These are phyloP conservation scores for Xylariaceae sp. DNA, from an alignment of 2,329 filamentous ascomycete genomes.

Conservation along the genomic window DNA sequence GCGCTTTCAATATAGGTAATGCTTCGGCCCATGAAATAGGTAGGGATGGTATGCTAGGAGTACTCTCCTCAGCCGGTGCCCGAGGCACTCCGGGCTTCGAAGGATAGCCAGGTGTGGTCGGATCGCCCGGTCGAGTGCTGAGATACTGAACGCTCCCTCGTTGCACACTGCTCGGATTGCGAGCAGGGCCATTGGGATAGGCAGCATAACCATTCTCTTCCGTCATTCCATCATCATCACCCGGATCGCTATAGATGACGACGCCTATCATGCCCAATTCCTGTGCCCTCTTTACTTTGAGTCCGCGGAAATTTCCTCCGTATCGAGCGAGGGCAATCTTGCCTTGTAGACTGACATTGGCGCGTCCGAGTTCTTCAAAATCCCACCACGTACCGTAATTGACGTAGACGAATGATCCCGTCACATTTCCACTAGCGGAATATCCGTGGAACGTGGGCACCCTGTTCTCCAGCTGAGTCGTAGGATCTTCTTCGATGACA, in stretches of 20 bases:
- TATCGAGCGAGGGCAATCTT: slow-evolving; percentile 89
- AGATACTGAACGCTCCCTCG: slow-evolving; percentile 83
- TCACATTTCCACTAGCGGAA: slow-evolving; percentile 88
- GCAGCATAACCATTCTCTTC: slow-evolving; percentile 74
- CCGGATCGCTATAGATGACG: slow-evolving; percentile 83
- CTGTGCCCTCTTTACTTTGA: slow-evolving; percentile 90
- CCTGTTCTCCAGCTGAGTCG: slow-evolving; percentile 66
- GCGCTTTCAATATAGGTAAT: slow-evolving; percentile 79
- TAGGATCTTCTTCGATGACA: slow-evolving; percentile 77
- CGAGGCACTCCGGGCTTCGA: slow-evolving; percentile 87
- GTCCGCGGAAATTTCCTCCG: slow-evolving; percentile 79
- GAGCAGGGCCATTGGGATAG: slow-evolving; percentile 84
- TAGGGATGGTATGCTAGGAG: slow-evolving; percentile 83
- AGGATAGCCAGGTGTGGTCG: slow-evolving; percentile 90
- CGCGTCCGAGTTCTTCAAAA: slow-evolving; percentile 74
- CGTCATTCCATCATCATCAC: slow-evolving; percentile 79
- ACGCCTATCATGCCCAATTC: slow-evolving; percentile 86
- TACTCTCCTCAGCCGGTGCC: slow-evolving; percentile 64
- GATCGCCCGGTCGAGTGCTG: slow-evolving; percentile 68
- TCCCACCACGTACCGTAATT: slow-evolving; percentile 89
- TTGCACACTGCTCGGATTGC: slow-evolving; percentile 86
- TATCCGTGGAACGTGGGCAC: slow-evolving; percentile 95
- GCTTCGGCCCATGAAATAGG: slow-evolving; percentile 88
- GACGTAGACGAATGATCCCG: slow-evolving; percentile 79
- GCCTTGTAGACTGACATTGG: slow-evolving; percentile 72